phyloP scores from a whole-genome alignment of 495 filamentous ascomycete species.

The Parachaetomium inaequale region DNA sequence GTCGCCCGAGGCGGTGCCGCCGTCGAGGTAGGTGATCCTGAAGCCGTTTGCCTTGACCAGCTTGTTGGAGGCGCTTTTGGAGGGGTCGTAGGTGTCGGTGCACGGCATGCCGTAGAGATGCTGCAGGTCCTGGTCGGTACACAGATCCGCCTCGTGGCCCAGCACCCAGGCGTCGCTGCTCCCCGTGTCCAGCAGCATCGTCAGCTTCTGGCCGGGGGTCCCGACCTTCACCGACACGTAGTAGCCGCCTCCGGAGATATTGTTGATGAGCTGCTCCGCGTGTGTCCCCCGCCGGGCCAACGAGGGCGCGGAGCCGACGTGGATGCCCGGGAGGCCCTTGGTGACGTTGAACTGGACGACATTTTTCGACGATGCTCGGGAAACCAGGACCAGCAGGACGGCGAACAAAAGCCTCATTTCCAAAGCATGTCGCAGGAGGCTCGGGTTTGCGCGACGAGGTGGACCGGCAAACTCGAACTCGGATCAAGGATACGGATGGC shows the following conservation, averaged over 20 bases:
- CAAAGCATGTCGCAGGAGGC: slow-evolving; percentile 13
- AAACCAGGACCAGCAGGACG: slow-evolving; percentile 24
- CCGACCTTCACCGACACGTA: slow-evolving; percentile 65
- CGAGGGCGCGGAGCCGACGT: slow-evolving; percentile 17
- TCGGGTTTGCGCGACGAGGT: too few relatives aligned
- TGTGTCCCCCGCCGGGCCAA: slow-evolving; percentile 30
- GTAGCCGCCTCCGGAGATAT: slow-evolving; percentile 54
- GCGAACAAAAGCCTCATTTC: slow-evolving; percentile 20
- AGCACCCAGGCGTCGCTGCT: slow-evolving; percentile 84
- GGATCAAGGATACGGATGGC: background rate
- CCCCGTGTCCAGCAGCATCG: slow-evolving; percentile 66
- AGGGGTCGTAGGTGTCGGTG: slow-evolving; percentile 45
- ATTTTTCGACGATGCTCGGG: slow-evolving; percentile 24
- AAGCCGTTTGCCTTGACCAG: slow-evolving; percentile 61
- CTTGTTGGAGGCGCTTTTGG: slow-evolving; percentile 65
- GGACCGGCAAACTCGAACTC: too few relatives aligned
- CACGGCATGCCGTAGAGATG: slow-evolving; percentile 33
- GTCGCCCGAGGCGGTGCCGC: slow-evolving; percentile 54
- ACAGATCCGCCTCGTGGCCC: slow-evolving; percentile 41
- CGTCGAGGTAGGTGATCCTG: slow-evolving; percentile 81
- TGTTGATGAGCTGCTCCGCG: slow-evolving; percentile 42
- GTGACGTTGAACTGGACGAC: slow-evolving; percentile 32
- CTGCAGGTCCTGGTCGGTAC: slow-evolving; percentile 35
- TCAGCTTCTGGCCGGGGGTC: slow-evolving; percentile 59
- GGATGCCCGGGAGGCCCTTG: slow-evolving; percentile 22